Evolutionary conservation across 257 asterid species (phyloP), one percentile per base, ranked within the genome.

Genomic region (Paraleonurus japonicus): DNA sequence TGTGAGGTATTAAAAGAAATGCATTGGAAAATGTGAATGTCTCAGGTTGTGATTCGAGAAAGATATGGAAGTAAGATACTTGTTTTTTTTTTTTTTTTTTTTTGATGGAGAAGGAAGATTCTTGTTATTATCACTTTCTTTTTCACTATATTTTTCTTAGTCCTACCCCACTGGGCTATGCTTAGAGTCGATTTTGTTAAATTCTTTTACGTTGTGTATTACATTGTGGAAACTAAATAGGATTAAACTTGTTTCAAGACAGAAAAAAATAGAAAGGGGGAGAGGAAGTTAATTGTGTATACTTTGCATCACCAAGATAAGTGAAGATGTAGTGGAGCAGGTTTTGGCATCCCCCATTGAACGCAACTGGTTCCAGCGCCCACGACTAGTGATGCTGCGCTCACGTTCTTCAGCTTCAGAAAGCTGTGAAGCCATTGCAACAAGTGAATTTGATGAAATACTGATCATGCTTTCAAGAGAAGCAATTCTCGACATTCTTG

Each of bases 361-460:
- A 28, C 98, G 95, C 33, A 92, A 85, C 67, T 92, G 96, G 80
- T 90, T 92, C 92, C 95, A 92, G 37, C 98, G 89, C 35, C 98
- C 97, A 74, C 96, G 98, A 73, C 76, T 76, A 73, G 75, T 82
- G 66, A 82, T 76, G 39, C 85, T 78, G 13, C 98, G 97, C 79
- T 90, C 98, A 33, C 98, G 80, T 72, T 92, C 98, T 85, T 92
- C 98, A 37, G 98, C 98, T 82, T 92, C 98, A 9, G 98, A 92
- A 70, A 92, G 95, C 78, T 92, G 98, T 62, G 98, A 92, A 74
- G 97, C 98, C 98, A 92, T 92, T 37, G 98, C 83, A 67, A 90
- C 96, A 26, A 92, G 88, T 16, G 98, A 88, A 82, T 87, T 90
- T 47, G 98, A 92, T 58, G 98, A 90, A 74, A 92, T 88, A 80